Percentiles rank a stretch among this genome's conserved stretches.
Evolutionary conservation across 2,329 filamentous ascomycete genomes (phyloP).

Genomic region (Plenodomus lindquistii): DNA sequence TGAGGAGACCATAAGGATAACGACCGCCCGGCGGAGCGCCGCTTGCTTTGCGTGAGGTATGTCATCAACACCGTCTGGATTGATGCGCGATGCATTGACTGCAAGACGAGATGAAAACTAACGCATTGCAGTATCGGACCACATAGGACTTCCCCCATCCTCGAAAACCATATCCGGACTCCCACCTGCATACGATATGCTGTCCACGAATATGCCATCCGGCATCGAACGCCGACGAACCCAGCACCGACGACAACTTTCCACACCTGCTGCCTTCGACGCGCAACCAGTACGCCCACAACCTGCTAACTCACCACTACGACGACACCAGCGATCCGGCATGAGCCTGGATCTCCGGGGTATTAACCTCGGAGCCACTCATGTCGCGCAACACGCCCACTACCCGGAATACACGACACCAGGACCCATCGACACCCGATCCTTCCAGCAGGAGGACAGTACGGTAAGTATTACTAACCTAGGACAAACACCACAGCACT

Average conservation of each 20-base stretch:
- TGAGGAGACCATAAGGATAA: slow-evolving; percentile 52
- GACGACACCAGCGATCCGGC: slow-evolving; percentile 71
- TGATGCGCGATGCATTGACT: not conserved
- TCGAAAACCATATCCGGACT: slow-evolving; percentile 64
- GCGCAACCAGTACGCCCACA: slow-evolving; percentile 70
- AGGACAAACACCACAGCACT: slow-evolving; percentile 71
- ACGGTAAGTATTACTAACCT: slow-evolving; percentile 62
- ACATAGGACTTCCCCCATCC: slow-evolving; percentile 40
- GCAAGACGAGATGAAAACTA: slow-evolving; percentile 19
- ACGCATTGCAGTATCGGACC: slow-evolving; percentile 45
- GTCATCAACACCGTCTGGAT: slow-evolving; percentile 19
- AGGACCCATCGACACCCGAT: slow-evolving; percentile 32
- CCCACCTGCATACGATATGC: slow-evolving; percentile 72
- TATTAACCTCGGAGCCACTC: slow-evolving; percentile 56
- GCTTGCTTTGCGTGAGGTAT: slow-evolving; percentile 84
- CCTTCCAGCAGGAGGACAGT: slow-evolving; percentile 54
- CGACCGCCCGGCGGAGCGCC: slow-evolving; percentile 72
- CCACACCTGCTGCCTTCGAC: slow-evolving; percentile 79
- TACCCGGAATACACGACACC: slow-evolving; percentile 48
- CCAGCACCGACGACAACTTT: slow-evolving; percentile 85
- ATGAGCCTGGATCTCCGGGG: slow-evolving; percentile 76
- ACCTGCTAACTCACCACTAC: slow-evolving; percentile 61
- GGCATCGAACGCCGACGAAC: slow-evolving; percentile 74
- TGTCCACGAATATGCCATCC: slow-evolving; percentile 71
- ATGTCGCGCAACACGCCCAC: slow-evolving; percentile 32